A percentile compares a stretch with the other conserved stretches of the same genome.
phyloP scores from a whole-genome alignment of 208 protist species.

The Acanthamoeba triangularis region DNA sequence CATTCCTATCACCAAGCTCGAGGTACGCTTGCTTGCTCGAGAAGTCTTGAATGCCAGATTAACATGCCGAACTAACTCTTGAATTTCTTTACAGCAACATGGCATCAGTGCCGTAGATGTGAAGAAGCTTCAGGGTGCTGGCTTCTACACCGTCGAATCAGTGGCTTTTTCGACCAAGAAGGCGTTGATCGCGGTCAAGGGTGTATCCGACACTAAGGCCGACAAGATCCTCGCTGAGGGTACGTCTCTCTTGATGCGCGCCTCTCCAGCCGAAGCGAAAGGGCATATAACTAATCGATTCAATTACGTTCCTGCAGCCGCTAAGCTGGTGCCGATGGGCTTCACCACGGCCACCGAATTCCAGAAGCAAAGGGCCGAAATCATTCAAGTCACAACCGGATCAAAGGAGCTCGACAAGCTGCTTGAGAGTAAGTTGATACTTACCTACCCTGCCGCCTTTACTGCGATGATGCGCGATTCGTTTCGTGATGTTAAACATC shows the following conservation, averaged over 20 bases:
- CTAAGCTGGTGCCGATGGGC: conserved; percentile 98
- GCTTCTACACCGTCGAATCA: conserved; percentile 98
- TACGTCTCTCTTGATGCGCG: background rate
- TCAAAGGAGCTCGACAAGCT: conserved; percentile 99
- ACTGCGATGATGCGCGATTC: background rate
- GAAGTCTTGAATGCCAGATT: background rate
- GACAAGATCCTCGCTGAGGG: conserved; percentile 97
- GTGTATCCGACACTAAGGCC: conserved; percentile 99
- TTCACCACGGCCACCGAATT: conserved; percentile 98
- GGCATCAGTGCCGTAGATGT: conserved; percentile 97
- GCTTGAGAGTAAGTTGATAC: conserved; percentile 87
- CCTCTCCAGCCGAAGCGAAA: background rate
- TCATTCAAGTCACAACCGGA: conserved; percentile 99
- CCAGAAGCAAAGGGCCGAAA: conserved; percentile 95
- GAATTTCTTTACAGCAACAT: conserved; percentile 28
- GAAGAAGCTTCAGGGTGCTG: conserved; percentile 97
- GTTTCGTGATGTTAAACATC: background rate
- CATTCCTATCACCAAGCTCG: conserved; percentile 83
- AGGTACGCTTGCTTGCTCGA: conserved; percentile 70
- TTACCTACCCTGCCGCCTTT: background rate
- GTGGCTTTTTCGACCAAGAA: conserved; percentile 98
- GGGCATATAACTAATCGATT: background rate
- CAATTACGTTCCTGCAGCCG: background rate
- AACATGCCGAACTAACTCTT: background rate
- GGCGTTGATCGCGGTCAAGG: conserved; percentile 97